Conservation (phyloP, 23 red algal species). For the Gracilariopsis chorda region DNA sequence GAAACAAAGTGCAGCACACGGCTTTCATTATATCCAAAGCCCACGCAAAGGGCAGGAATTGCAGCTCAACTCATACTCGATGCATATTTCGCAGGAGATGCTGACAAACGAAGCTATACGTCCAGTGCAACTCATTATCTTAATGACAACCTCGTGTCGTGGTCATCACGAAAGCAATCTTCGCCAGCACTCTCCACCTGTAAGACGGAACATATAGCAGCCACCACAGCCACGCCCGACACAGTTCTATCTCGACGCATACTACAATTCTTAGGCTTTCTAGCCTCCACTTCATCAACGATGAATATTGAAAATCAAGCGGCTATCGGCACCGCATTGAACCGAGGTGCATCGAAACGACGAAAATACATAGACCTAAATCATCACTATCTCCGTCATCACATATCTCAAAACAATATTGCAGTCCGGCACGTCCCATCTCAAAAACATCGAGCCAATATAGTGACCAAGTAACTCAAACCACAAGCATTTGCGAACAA, state of each 20-base stretch:
- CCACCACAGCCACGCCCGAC: not conserved
- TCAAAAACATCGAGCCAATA: too few relatives aligned
- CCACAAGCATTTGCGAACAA: too few relatives aligned
- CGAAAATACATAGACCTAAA: not conserved
- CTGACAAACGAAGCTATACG: not conserved
- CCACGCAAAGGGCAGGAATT: not conserved
- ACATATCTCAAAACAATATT: too few relatives aligned
- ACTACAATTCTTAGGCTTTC: not conserved
- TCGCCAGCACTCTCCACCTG: not conserved
- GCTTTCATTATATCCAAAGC: not conserved
- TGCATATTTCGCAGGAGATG: not conserved
- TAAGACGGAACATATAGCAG: not conserved
- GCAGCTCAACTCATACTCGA: not conserved
- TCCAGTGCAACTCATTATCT: not conserved
- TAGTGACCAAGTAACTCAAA: too few relatives aligned
- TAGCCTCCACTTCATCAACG: not conserved
- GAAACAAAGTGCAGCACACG: not conserved
- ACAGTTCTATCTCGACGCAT: not conserved
- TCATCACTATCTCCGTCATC: not conserved
- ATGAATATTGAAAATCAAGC: not conserved
- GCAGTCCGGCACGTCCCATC: too few relatives aligned
- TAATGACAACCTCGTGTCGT: not conserved
- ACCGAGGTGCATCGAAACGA: not conserved
- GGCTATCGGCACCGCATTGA: not conserved
- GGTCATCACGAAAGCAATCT: not conserved